Evolutionary conservation across 2,329 filamentous ascomycete species (phyloP).

Genomic region (Verticillium nubilum): DNA sequence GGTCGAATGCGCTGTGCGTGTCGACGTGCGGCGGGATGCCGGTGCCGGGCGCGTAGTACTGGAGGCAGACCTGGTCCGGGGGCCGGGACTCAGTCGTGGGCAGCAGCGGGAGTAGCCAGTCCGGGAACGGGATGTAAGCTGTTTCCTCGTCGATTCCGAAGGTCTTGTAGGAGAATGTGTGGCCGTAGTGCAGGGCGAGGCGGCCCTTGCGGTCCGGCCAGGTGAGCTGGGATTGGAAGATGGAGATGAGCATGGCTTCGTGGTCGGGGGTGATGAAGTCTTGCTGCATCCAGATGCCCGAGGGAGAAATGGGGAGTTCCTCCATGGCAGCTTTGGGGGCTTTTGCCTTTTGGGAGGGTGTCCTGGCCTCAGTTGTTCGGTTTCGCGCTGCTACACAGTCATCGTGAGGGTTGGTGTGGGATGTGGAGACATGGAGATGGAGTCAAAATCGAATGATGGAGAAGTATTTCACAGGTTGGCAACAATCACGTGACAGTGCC

Average conservation of each 20-base stretch:
- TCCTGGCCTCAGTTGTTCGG: background rate
- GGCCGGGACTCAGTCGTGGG: slow-evolving; percentile 34
- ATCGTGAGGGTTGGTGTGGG: too few species aligned
- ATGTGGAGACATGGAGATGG: too few species aligned
- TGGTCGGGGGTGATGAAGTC: slow-evolving; percentile 41
- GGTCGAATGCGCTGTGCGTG: slow-evolving; percentile 38
- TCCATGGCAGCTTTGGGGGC: slow-evolving; percentile 10
- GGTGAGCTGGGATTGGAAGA: slow-evolving; percentile 35
- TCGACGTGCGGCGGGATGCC: slow-evolving; percentile 59
- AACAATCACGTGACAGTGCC: too few species aligned
- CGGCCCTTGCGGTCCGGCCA: slow-evolving; percentile 42
- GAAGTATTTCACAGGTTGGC: too few species aligned
- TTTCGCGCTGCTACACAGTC: too few species aligned
- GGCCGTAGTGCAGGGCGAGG: slow-evolving; percentile 48
- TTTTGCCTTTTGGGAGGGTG: background rate
- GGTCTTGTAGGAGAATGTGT: slow-evolving; percentile 54
- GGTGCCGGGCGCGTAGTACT: slow-evolving; percentile 54
- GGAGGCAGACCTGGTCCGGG: slow-evolving; percentile 54
- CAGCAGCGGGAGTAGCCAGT: slow-evolving; percentile 43
- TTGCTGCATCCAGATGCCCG: slow-evolving; percentile 35
- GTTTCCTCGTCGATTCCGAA: slow-evolving; percentile 46
- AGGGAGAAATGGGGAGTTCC: slow-evolving; percentile 21
- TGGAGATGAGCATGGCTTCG: slow-evolving; percentile 35
- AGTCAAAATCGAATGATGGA: too few species aligned
- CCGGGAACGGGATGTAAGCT: slow-evolving; percentile 44